phyloP scores from a whole-genome alignment of 345 rosid species.

The Rhizophora mangle region DNA sequence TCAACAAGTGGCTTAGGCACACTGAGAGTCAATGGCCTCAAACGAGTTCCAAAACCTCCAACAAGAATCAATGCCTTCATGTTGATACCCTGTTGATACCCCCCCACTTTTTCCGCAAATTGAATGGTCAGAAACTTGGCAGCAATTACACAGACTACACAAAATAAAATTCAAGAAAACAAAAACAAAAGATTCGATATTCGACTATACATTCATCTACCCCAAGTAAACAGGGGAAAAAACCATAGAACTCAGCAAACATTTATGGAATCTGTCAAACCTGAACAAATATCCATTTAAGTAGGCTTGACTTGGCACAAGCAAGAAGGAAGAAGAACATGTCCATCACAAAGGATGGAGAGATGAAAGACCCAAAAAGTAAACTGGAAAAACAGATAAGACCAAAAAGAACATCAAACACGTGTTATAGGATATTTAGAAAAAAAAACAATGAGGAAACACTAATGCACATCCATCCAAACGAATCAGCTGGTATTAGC shows the following conservation, averaged over 20 bases:
- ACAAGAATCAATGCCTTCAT: slow-evolving; percentile 99
- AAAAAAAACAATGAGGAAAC: slow-evolving; percentile 6
- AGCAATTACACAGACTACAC: neutral
- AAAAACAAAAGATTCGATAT: neutral
- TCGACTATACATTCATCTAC: no score
- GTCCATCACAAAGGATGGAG: no score
- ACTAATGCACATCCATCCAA: slow-evolving; percentile 11
- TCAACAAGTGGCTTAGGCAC: slow-evolving; percentile 98
- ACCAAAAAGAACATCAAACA: slow-evolving; percentile 12
- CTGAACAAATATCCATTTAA: no score
- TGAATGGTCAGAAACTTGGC: slow-evolving; percentile 12
- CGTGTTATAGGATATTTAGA: neutral
- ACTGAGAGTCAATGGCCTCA: slow-evolving; percentile 98
- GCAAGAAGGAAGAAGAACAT: no score
- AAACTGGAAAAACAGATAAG: neutral
- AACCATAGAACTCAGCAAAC: no score
- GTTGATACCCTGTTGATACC: slow-evolving; percentile 12
- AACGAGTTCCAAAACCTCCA: slow-evolving; percentile 95
- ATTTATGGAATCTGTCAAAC: no score
- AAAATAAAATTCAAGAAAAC: slow-evolving; percentile 1
- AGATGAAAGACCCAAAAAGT: slow-evolving; percentile 7
- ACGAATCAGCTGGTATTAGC: slow-evolving; percentile 19
- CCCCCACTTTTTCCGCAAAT: slow-evolving; percentile 38
- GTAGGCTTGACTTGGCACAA: no score
- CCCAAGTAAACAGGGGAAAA: no score